phyloP scores from a whole-genome alignment of 192 early-diverging fungal species.

The Fimicolochytrium jonesii region DNA sequence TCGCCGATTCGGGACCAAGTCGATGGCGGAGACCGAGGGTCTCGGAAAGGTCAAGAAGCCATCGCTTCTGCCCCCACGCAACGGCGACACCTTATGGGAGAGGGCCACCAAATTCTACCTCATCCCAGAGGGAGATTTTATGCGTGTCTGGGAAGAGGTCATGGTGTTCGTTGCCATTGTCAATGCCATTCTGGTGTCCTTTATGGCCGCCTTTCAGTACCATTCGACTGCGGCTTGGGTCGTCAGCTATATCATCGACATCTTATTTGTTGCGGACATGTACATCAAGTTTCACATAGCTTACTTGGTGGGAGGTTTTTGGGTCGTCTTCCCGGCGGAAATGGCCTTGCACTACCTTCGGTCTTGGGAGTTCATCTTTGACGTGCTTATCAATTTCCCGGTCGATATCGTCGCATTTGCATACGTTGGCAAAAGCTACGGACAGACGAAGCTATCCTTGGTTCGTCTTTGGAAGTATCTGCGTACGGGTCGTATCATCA shows the following conservation, averaged over 20 bases:
- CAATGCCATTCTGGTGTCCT: slow-evolving; percentile 39
- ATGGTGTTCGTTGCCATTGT: slow-evolving; percentile 40
- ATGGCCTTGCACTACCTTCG: slow-evolving; percentile 46
- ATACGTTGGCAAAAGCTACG: slow-evolving; percentile 24
- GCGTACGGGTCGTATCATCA: slow-evolving; percentile 32
- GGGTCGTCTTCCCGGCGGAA: slow-evolving; percentile 53
- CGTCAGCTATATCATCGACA: slow-evolving; percentile 39
- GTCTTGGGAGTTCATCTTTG: slow-evolving; percentile 41
- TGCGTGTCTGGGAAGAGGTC: slow-evolving; percentile 34
- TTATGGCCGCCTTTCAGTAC: slow-evolving; percentile 52
- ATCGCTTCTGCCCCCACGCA: slow-evolving; percentile 11
- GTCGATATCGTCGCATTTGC: slow-evolving; percentile 41
- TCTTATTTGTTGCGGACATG: slow-evolving; percentile 41
- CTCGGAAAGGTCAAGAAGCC: slow-evolving; percentile 12
- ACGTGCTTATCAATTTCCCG: slow-evolving; percentile 42
- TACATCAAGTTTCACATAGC: slow-evolving; percentile 50
- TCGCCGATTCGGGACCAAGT: too few species aligned
- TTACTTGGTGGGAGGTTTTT: slow-evolving; percentile 48
- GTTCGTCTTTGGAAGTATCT: slow-evolving; percentile 41
- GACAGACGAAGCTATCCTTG: slow-evolving; percentile 22
- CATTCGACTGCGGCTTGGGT: slow-evolving; percentile 26
- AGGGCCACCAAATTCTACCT: slow-evolving; percentile 38
- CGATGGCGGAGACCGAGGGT: too few species aligned
- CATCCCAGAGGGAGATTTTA: slow-evolving; percentile 43
- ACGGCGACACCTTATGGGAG: slow-evolving; percentile 25